Base-by-base conservation (phyloP, 2,329 filamentous ascomycete species). In the Fusarium circinatum region DNA sequence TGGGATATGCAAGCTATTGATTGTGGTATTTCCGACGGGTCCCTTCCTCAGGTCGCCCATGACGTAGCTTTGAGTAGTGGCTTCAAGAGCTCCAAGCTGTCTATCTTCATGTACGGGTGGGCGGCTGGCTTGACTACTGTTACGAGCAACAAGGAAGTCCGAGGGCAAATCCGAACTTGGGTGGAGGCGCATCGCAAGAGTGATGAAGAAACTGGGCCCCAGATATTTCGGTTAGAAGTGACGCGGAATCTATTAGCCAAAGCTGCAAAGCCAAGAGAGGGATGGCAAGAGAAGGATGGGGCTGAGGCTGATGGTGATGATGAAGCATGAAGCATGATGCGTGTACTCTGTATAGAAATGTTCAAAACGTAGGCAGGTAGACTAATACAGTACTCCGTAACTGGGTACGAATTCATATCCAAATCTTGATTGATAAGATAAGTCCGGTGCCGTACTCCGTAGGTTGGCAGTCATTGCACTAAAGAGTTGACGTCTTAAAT, bases 91-190 rank as follows among this genome's bases (percentile, higher is more conserved):
- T 79, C 82, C 48, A 83, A 83, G 73, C 76, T 83, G 24, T 82
- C 81, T 39, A 82, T 83, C 30, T 83, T 83, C 68, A 78, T 84
- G 76, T 80, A 84, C 32, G 83, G 83, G 8, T 85, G 83, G 83
- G 79, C 76, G 22, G 75, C 71, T 18, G 78, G 78, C 14, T 47
- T 80, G 6, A 78, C 78, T 26, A 84, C 83, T 4, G 51, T 85
- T 5, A 85, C 83, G 12, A 84, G 82, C 10, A 85, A 84, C 60
- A 83, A 83, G 73, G 83, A 85, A 73, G 79, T 83, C 15, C 70
- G 78, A n/a, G 80, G 79, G 15, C 81, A 83, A 61, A 76, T 83
- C 11, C 71, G 76, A 30, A 82, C 80, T 13, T 82, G 80, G 78
- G 73, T 83, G 11, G 81, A 83, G 61, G 68, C 74, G 14, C 70